Evolutionary conservation across 495 filamentous ascomycete genomes (phyloP), one percentile per base, ranked within the genome.

Genomic region (Trichoderma erinaceum): DNA sequence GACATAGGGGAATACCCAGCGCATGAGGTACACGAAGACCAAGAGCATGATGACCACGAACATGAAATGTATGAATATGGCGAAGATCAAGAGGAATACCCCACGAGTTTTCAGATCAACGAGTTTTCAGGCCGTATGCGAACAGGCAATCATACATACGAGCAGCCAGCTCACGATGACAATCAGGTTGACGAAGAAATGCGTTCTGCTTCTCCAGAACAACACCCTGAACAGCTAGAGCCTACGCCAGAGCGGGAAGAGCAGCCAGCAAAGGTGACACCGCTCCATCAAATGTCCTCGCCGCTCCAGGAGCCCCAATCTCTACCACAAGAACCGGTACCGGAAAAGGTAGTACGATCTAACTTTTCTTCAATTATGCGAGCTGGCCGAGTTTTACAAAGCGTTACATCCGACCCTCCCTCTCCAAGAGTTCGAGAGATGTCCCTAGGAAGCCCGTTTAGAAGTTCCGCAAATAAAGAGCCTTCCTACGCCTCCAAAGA

Each of bases 391-490:
- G 78, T 77, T 38, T 75, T 86, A 18, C 83, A 84, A 68, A 77
- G 79, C 70, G 78, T 85, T 21, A 80, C 83, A 50, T 83, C 83
- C 5, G 83, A 84, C 66, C 78, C 78, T 64, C 79, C 83, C 10
- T 83, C 83, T 0, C 82, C 84, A 69, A 68, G 79, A 72, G 67
- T 66, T 56, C 73, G 82, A 65, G 74, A 84, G 70, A 67, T 76
- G 68, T 79, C 74, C 10, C 73, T 86, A 11, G 74, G 82, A 12
- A 85, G 84, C 63, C 84, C 84, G 8, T 86, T 86, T 67, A 80
- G 79, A 41, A 78, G 83, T 25, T 78, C 81, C 4, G 71, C 70
- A 12, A 65, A 72, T 25, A 78, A 66, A 66, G 65, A 66, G 44
- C 29, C 65, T 0, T 66, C 41, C 6, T 29, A 43, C 13, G 21